Percentiles rank a stretch among this genome's conserved stretches.
Evolutionary conservation across 2,329 filamentous ascomycete genomes (phyloP).

Genomic region (Neocucurbitaria cava): DNA sequence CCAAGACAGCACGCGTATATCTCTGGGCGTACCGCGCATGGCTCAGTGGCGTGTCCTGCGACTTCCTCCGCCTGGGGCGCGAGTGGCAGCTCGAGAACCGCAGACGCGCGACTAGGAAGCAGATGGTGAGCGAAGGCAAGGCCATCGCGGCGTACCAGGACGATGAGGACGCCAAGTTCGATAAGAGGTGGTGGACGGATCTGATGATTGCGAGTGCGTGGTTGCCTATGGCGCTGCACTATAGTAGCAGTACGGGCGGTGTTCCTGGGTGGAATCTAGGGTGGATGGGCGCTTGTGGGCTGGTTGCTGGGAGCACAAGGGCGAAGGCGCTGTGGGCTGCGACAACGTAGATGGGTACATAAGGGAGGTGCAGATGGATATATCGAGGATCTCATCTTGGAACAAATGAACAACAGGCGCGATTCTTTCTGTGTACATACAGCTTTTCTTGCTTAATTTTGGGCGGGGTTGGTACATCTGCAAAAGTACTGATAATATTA

Average conservation of each 20-base stretch:
- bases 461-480: not conserved
- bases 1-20: conserved; percentile 47
- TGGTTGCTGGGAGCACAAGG: conserved; percentile 48
- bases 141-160: conserved; percentile 43
- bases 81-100: conserved; percentile 52
- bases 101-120: conserved; percentile 37
- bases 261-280: conserved; percentile 55
- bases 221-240: conserved; percentile 55
- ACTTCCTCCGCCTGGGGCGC: conserved; percentile 51
- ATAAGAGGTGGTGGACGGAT: conserved; percentile 53
- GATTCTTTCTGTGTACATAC: not conserved
- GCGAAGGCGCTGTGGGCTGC: conserved; percentile 34
- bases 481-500: not conserved
- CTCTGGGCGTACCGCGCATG: conserved; percentile 52
- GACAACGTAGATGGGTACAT: conserved; percentile 20
- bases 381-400: not conserved
- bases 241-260: conserved; percentile 46
- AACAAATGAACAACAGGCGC: not conserved
- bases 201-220: conserved; percentile 52
- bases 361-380: not conserved
- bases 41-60: conserved; percentile 53
- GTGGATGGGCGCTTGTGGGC: conserved; percentile 52
- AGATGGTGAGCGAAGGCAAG: conserved; percentile 38
- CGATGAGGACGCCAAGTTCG: conserved; percentile 47
- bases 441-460: not conserved